phyloP scores from a whole-genome alignment of 805 yeast genomes.

The Candida cerambycidarum region DNA sequence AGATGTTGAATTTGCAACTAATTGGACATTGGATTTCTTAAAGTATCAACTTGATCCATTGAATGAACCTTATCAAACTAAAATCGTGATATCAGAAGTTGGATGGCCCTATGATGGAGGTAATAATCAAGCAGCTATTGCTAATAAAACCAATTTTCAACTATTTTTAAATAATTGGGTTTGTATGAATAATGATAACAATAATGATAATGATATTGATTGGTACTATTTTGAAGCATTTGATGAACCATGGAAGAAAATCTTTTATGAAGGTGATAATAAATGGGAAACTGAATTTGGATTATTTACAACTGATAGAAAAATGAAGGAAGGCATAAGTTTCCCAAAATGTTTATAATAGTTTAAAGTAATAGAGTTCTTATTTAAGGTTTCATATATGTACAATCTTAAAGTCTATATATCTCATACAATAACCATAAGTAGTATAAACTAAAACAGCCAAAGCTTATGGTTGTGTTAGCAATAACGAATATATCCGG shows the following conservation, averaged over 20 bases:
- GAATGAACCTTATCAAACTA: constrained; percentile 24
- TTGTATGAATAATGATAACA: constrained; percentile 38
- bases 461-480: constrained; percentile 73
- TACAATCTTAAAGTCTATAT: constrained; percentile 16
- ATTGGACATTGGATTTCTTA: constrained; percentile 54
- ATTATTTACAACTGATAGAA: constrained; percentile 49
- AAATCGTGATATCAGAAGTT: constrained; percentile 55
- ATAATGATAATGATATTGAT: constrained; percentile 27
- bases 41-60: constrained; percentile 43
- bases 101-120: constrained; percentile 79
- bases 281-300: constrained; percentile 78
- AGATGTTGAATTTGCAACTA: constrained; percentile 42
- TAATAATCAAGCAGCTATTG: constrained; percentile 41
- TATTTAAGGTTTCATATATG: neutral
- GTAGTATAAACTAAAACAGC: constrained; percentile 73
- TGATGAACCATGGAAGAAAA: constrained; percentile 69
- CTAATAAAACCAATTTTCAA: constrained; percentile 46
- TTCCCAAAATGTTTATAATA: constrained; percentile 37
- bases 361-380: no score
- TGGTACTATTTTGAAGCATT: constrained; percentile 71
- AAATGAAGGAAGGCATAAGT: constrained; percentile 39
- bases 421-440: constrained; percentile 70
- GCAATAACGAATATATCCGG: constrained; percentile 88
- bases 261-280: constrained; percentile 47
- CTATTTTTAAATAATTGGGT: constrained; percentile 52